These are phyloP conservation scores for Trichosporon sp. DNA, from an alignment of 1,284 basidiomycete genomes.

Conservation along the genomic window DNA sequence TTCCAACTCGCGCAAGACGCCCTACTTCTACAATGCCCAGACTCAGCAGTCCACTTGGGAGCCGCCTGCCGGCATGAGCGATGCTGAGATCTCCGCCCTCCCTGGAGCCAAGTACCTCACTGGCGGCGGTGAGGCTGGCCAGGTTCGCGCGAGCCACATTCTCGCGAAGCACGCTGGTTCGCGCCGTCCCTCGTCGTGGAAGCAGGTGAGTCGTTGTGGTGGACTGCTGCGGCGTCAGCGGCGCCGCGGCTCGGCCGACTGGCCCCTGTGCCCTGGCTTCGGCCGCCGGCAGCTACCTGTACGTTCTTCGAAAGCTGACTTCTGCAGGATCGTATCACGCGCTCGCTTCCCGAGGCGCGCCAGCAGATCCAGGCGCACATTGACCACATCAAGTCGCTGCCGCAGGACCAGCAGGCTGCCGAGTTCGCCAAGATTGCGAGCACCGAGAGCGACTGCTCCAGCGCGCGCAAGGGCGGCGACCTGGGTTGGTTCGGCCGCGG, in stretches of 20 bases:
- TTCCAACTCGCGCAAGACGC: conserved; percentile 74
- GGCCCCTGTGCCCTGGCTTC: not conserved
- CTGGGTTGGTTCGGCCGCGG: conserved; percentile 81
- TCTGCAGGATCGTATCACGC: conserved; percentile 74
- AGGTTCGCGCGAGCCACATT: conserved; percentile 91
- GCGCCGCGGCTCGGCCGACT: not conserved
- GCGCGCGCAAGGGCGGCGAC: conserved; percentile 76
- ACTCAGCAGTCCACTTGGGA: conserved; percentile 83
- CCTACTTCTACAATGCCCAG: conserved; percentile 84
- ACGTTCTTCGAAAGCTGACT: not conserved
- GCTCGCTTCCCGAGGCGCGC: conserved; percentile 86
- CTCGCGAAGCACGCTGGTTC: conserved; percentile 89
- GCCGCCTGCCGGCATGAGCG: conserved; percentile 67
- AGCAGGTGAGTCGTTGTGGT: conserved; percentile 66
- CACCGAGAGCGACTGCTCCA: conserved; percentile 82
- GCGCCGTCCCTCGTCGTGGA: conserved; percentile 87
- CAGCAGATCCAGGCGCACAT: conserved; percentile 68
- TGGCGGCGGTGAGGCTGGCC: conserved; percentile 38
- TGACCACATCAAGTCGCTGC: conserved; percentile 44
- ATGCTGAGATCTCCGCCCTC: conserved; percentile 66
- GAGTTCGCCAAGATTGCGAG: conserved; percentile 76
- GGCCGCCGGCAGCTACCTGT: not conserved
- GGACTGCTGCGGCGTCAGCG: not conserved
- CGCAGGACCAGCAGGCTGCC: conserved; percentile 59
- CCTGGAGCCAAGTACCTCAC: conserved; percentile 67